Evolutionary conservation across 2,329 filamentous ascomycete genomes (phyloP).

Genomic region (Aspergillus fumigatus): DNA sequence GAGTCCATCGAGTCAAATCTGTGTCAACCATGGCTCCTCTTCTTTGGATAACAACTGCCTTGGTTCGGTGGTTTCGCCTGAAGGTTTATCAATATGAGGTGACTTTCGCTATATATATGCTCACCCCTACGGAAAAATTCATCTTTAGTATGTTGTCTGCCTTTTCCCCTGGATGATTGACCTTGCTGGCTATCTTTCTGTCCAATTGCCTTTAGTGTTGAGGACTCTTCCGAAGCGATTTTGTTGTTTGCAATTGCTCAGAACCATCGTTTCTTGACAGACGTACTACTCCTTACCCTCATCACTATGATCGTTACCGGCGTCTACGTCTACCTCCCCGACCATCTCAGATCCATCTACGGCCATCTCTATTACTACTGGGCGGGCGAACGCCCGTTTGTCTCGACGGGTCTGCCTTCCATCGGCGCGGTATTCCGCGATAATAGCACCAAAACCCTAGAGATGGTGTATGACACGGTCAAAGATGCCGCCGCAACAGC

Average conservation of each 20-base stretch:
- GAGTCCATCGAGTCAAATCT: neutral
- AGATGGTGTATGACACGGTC: slow-evolving; percentile 47
- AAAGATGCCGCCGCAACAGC: slow-evolving; percentile 41
- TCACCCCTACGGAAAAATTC: slow-evolving; percentile 92
- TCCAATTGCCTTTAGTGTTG: neutral
- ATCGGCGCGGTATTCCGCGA: slow-evolving; percentile 32
- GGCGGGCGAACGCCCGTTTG: slow-evolving; percentile 62
- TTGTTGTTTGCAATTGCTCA: neutral
- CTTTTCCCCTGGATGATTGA: neutral
- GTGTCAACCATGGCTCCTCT: slow-evolving; percentile 21
- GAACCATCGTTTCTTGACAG: slow-evolving; percentile 44
- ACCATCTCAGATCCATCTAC: slow-evolving; percentile 78
- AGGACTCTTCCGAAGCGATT: neutral
- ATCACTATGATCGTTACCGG: slow-evolving; percentile 82
- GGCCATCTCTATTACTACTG: slow-evolving; percentile 93
- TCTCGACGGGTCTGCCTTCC: slow-evolving; percentile 27
- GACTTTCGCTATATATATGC: slow-evolving; percentile 94
- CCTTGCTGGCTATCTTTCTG: neutral
- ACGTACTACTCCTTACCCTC: slow-evolving; percentile 87
- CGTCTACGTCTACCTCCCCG: slow-evolving; percentile 84
- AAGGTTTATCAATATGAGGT: slow-evolving; percentile 99
- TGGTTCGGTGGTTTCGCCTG: slow-evolving; percentile 82
- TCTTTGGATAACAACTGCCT: slow-evolving; percentile 41
- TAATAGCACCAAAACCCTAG: slow-evolving; percentile 29
- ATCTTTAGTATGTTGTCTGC: slow-evolving; percentile 72